Evolutionary conservation across 2,329 filamentous ascomycete genomes (phyloP).

Genomic region (Magnaporthiopsis poae): DNA sequence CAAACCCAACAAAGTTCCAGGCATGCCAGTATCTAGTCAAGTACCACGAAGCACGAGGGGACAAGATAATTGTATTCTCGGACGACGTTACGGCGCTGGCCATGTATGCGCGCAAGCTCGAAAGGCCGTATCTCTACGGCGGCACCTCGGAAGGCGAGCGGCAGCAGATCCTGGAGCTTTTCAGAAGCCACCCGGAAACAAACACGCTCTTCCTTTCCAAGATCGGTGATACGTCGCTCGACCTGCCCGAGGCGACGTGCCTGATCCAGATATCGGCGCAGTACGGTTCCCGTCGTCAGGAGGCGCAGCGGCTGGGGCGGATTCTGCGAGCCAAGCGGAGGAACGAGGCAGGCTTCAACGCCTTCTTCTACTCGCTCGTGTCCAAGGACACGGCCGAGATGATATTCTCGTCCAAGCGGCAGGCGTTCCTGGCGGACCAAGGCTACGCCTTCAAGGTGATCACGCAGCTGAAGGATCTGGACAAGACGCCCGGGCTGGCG

Average conservation of each 20-base stretch:
- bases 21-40: slow-evolving; percentile 95
- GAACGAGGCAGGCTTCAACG: slow-evolving; percentile 96
- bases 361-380: slow-evolving; percentile 95
- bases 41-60: slow-evolving; percentile 83
- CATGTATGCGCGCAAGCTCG: slow-evolving; percentile 70
- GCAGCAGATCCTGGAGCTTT: slow-evolving; percentile 78
- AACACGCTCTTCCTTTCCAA: slow-evolving; percentile 93
- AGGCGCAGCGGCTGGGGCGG: slow-evolving; percentile 82
- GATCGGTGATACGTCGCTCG: slow-evolving; percentile 90
- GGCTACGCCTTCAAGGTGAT: slow-evolving; percentile 98
- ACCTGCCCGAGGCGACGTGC: slow-evolving; percentile 91
- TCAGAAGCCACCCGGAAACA: slow-evolving; percentile 79
- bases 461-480: slow-evolving; percentile 83
- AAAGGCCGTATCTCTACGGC: slow-evolving; percentile 83
- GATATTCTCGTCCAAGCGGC: slow-evolving; percentile 90
- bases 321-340: slow-evolving; percentile 88
- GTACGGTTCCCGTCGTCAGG: slow-evolving; percentile 89
- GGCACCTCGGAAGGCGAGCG: slow-evolving; percentile 80
- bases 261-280: slow-evolving; percentile 95
- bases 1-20: slow-evolving; percentile 96
- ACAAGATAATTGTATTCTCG: slow-evolving; percentile 96
- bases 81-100: slow-evolving; percentile 90
- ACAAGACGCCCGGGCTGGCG: slow-evolving; percentile 67
- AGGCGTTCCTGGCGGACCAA: slow-evolving; percentile 93
- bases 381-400: slow-evolving; percentile 96